phyloP scores from a whole-genome alignment of 768 basidiomycete species.

The Kwoniella dendrophila region DNA sequence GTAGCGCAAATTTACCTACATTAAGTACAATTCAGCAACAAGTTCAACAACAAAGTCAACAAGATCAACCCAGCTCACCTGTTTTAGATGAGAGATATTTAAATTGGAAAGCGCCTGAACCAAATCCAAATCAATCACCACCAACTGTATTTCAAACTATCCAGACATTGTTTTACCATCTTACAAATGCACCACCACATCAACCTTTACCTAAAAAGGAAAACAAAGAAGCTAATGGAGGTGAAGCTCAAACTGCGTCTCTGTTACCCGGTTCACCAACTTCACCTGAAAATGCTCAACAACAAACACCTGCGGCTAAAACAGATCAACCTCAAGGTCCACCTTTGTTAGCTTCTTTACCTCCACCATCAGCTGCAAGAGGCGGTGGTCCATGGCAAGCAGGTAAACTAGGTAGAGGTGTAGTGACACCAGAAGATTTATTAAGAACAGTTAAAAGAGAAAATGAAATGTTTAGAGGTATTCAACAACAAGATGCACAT shows the following conservation, averaged over 20 bases:
- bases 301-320: neutral
- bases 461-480: conserved; percentile 85
- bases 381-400: conserved; percentile 54
- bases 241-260: conserved; percentile 42
- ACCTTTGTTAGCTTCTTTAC: conserved; percentile 47
- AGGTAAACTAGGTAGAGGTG: conserved; percentile 62
- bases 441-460: conserved; percentile 90
- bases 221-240: conserved; percentile 35
- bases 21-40: too few species aligned
- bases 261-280: conserved; percentile 29
- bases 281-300: neutral
- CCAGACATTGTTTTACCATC: conserved; percentile 73
- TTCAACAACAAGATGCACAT: conserved; percentile 97
- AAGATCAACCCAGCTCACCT: conserved; percentile 9
- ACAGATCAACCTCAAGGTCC: conserved; percentile 38
- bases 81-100: conserved; percentile 13
- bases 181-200: conserved; percentile 65
- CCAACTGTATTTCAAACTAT: conserved; percentile 86
- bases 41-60: conserved; percentile 19
- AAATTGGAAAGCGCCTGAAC: conserved; percentile 25
- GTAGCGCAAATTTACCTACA: neutral
- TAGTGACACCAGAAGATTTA: conserved; percentile 84
- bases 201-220: conserved; percentile 65
- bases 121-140: conserved; percentile 45
- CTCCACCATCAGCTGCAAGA: conserved; percentile 49